phyloP scores from a whole-genome alignment of 345 rosid species.

The Boechera stricta region DNA sequence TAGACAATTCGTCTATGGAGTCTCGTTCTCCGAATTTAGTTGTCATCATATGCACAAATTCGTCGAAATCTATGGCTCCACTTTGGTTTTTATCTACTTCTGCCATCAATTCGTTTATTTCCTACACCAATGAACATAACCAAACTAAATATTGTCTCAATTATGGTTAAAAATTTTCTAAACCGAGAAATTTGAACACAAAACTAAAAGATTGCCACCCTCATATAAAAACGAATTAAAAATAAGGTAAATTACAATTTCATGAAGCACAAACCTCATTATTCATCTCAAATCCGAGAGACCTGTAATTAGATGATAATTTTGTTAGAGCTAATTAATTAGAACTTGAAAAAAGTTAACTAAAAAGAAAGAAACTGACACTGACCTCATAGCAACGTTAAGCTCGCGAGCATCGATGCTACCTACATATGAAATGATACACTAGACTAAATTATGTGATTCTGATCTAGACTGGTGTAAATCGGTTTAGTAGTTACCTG shows the following conservation, averaged over 20 bases:
- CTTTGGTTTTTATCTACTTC: constrained; percentile 95
- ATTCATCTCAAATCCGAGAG: constrained; percentile 95
- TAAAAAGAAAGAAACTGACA: not conserved
- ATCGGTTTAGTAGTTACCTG: constrained; percentile 52
- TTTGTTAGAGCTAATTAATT: constrained; percentile 11
- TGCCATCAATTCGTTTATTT: constrained; percentile 91
- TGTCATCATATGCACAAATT: constrained; percentile 90
- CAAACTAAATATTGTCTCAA: not conserved
- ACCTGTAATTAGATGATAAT: constrained; percentile 57
- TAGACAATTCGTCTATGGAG: constrained; percentile 71
- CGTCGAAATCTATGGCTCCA: constrained; percentile 93
- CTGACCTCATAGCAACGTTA: constrained; percentile 94
- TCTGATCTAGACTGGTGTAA: constrained; percentile 1
- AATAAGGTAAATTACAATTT: not conserved
- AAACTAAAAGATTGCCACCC: not conserved
- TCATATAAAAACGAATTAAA: too few species aligned
- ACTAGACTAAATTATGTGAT: not conserved
- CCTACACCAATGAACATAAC: constrained; percentile 49
- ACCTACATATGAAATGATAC: constrained; percentile 50
- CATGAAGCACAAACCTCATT: constrained; percentile 61
- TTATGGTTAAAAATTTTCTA: not conserved
- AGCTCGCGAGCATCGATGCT: constrained; percentile 93
- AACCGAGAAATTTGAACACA: not conserved
- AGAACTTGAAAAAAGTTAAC: not conserved
- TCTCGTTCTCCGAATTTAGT: constrained; percentile 92